Conservation (phyloP, 2,329 filamentous ascomycete species). For the Leptographium lundbergii region DNA sequence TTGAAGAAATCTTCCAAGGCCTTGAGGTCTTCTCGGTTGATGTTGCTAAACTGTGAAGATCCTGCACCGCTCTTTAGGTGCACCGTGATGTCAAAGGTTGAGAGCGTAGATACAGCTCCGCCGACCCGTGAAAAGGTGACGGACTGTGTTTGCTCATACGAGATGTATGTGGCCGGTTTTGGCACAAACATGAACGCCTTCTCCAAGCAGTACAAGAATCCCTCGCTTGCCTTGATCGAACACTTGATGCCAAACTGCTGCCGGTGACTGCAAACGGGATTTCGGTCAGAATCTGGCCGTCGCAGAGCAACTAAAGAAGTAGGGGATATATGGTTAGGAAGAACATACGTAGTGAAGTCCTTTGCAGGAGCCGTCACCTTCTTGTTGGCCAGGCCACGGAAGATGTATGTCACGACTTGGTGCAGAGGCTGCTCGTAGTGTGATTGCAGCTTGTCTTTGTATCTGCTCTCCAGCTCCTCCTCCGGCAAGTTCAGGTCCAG, state of each 20-base stretch:
- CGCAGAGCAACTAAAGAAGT: neutral
- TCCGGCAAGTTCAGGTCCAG: slow-evolving; percentile 95
- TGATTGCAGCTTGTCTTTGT: slow-evolving; percentile 76
- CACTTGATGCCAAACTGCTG: slow-evolving; percentile 94
- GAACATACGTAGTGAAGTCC: slow-evolving; percentile 66
- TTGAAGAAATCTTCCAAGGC: slow-evolving; percentile 97
- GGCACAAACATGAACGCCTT: slow-evolving; percentile 99
- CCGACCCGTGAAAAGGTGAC: slow-evolving; percentile 94
- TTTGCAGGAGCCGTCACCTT: slow-evolving; percentile 89
- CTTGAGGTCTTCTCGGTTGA: slow-evolving; percentile 95
- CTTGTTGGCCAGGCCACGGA: slow-evolving; percentile 87
- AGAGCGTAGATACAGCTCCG: slow-evolving; percentile 82
- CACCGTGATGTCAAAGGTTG: slow-evolving; percentile 95
- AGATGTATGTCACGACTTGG: slow-evolving; percentile 88
- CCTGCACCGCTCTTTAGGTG: slow-evolving; percentile 75
- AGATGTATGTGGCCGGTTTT: slow-evolving; percentile 94
- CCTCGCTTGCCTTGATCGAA: slow-evolving; percentile 99
- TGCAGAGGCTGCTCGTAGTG: slow-evolving; percentile 92
- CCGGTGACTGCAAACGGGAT: slow-evolving; percentile 50
- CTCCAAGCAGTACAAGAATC: slow-evolving; percentile 91
- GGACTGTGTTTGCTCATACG: slow-evolving; percentile 81
- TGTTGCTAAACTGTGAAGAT: slow-evolving; percentile 96
- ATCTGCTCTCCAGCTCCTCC: slow-evolving; percentile 68
- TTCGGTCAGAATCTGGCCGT: neutral
- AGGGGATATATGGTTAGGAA: neutral